These are phyloP conservation scores for Macrotyloma uniflorum DNA, from an alignment of 306 rosid genomes.

Conservation along the genomic window DNA sequence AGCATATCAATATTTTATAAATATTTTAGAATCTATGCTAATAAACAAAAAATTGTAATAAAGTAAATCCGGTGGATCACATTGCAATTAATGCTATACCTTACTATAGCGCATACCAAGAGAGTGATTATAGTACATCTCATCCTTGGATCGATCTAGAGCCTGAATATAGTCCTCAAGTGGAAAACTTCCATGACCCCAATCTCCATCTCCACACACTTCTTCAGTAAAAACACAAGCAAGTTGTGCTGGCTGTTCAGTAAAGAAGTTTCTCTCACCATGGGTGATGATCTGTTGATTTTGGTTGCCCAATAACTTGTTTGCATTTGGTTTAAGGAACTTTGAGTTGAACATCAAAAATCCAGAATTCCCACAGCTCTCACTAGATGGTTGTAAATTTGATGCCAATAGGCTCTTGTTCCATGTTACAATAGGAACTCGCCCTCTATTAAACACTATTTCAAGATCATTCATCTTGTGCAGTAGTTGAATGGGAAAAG, in stretches of 20 bases:
- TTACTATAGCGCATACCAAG: slow-evolving; percentile 90
- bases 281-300: slow-evolving; percentile 55
- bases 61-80: slow-evolving; percentile 11
- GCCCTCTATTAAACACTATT: slow-evolving; percentile 73
- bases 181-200: slow-evolving; percentile 93
- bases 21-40: not conserved
- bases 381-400: slow-evolving; percentile 60
- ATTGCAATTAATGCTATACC: slow-evolving; percentile 54
- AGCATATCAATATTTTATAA: slow-evolving; percentile 29
- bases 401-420: slow-evolving; percentile 66
- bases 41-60: slow-evolving; percentile 10
- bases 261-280: slow-evolving; percentile 49
- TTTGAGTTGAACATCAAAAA: slow-evolving; percentile 73
- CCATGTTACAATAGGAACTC: slow-evolving; percentile 85
- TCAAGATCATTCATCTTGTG: slow-evolving; percentile 64
- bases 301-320: slow-evolving; percentile 56
- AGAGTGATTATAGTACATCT: slow-evolving; percentile 79
- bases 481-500: slow-evolving; percentile 54
- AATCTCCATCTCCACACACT: slow-evolving; percentile 80
- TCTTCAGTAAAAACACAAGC: slow-evolving; percentile 73
- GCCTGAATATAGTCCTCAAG: slow-evolving; percentile 85
- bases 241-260: slow-evolving; percentile 53
- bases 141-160: slow-evolving; percentile 81
- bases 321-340: slow-evolving; percentile 67
- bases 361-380: slow-evolving; percentile 67